These are phyloP conservation scores for Cystobasidiopsis lactophilus DNA, from an alignment of 768 basidiomycete genomes.

Conservation along the genomic window DNA sequence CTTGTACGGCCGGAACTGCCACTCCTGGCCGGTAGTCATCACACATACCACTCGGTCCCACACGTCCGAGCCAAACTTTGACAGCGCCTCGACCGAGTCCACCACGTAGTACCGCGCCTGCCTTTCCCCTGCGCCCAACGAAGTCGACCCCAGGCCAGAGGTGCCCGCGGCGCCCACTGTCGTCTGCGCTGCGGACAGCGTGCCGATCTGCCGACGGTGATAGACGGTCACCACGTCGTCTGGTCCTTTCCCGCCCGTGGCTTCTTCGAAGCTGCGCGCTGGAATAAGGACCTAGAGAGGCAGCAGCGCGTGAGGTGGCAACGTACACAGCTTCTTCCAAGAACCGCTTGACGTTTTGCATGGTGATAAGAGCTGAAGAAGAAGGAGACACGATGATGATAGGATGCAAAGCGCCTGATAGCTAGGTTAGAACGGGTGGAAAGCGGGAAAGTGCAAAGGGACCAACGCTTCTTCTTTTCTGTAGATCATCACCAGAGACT, in stretches of 20 bases:
- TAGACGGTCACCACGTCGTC: constrained; percentile 78
- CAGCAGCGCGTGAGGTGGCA: not conserved
- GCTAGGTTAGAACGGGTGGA: not conserved
- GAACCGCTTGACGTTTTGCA: constrained; percentile 91
- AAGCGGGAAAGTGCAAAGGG: constrained; percentile 7
- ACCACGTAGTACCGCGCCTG: constrained; percentile 52
- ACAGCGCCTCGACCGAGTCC: constrained; percentile 74
- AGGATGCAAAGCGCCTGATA: constrained; percentile 50
- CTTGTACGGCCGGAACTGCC: constrained; percentile 95
- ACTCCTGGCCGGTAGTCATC: constrained; percentile 91
- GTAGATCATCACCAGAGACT: not conserved
- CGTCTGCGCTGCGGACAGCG: constrained; percentile 2
- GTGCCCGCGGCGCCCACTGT: constrained; percentile 30
- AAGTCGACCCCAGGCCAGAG: constrained; percentile 19
- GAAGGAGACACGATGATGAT: constrained; percentile 96
- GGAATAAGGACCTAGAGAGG: not conserved
- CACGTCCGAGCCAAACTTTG: constrained; percentile 66
- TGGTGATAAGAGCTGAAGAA: constrained; percentile 81
- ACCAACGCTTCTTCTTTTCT: not conserved
- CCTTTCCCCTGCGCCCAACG: constrained; percentile 15
- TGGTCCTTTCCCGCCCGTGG: constrained; percentile 38
- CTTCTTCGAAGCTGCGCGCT: constrained; percentile 23
- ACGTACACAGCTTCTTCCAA: constrained; percentile 65
- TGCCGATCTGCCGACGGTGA: constrained; percentile 37
- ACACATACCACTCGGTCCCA: constrained; percentile 95